Conservation (phyloP, 495 filamentous ascomycete species). For the Neurospora sp. region DNA sequence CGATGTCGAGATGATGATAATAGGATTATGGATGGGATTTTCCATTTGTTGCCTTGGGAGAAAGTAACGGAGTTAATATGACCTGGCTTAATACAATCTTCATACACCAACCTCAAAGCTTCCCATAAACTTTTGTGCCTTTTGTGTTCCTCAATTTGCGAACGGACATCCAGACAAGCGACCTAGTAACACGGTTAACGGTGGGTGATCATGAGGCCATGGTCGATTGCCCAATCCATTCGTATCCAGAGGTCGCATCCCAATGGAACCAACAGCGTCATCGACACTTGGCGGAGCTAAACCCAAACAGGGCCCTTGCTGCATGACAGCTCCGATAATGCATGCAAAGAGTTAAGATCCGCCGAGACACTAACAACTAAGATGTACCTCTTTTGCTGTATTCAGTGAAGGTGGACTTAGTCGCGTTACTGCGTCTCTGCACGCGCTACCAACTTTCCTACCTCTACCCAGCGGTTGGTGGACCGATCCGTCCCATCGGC, state of each 20-base stretch:
- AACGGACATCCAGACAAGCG: background rate
- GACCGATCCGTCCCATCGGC: background rate
- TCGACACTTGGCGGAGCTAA: background rate
- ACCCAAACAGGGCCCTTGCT: background rate
- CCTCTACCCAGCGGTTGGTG: background rate
- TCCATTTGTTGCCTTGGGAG: background rate
- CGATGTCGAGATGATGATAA: background rate
- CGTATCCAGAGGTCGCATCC: background rate
- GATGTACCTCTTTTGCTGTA: background rate
- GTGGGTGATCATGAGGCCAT: background rate
- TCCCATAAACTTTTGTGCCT: background rate
- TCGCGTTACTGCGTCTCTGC: background rate
- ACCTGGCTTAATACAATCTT: background rate
- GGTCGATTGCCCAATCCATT: background rate
- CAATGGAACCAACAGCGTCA: background rate
- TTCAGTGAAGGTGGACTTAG: background rate
- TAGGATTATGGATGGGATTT: background rate
- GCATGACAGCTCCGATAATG: background rate
- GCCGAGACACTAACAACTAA: background rate
- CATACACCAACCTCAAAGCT: background rate
- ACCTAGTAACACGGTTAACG: background rate
- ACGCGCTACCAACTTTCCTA: background rate
- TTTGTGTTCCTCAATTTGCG: background rate
- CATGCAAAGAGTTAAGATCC: background rate
- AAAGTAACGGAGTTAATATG: background rate